These are phyloP conservation scores for Russula foetens DNA, from an alignment of 768 basidiomycete species.

Conservation along the genomic window DNA sequence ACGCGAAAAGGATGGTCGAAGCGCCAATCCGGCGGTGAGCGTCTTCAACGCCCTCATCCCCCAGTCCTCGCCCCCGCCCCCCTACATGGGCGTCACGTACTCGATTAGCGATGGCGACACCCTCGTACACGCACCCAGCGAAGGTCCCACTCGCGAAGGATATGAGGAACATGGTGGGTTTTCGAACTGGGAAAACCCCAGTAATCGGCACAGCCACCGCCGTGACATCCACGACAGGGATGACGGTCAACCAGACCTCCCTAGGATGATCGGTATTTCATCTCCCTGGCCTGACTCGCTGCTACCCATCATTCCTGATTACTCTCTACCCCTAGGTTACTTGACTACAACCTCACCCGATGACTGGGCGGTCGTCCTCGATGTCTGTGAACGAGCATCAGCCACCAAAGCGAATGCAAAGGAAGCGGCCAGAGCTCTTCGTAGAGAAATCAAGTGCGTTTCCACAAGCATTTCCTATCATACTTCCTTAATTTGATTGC, in stretches of 20 bases:
- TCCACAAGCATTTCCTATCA: neutral
- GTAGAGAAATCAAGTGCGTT: conserved; percentile 75
- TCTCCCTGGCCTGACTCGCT: neutral
- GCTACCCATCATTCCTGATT: neutral
- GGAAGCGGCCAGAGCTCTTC: conserved; percentile 74
- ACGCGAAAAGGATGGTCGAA: conserved; percentile 25
- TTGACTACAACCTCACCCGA: conserved; percentile 72
- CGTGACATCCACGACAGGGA: conserved; percentile 32
- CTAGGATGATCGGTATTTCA: conserved; percentile 58
- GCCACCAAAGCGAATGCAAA: conserved; percentile 64
- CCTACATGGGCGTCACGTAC: conserved; percentile 16
- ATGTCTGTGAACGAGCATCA: conserved; percentile 80
- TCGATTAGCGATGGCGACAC: conserved; percentile 29
- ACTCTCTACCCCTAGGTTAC: conserved; percentile 39
- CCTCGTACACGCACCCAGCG: conserved; percentile 16
- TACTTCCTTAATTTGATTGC: neutral
- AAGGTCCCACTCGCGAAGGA: conserved; percentile 27
- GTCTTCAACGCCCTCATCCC: conserved; percentile 61
- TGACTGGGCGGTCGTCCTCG: conserved; percentile 74
- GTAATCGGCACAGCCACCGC: conserved; percentile 33
- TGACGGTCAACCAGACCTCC: conserved; percentile 44
- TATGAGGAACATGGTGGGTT: conserved; percentile 45
- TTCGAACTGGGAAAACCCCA: conserved; percentile 34
- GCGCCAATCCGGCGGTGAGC: conserved; percentile 34
- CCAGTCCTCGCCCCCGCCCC: conserved; percentile 24